These are phyloP conservation scores for barley (Hordeum vulgare) DNA, from an alignment of 176 grass and related monocot species.

Conservation along the genomic window MorexV3_pseudomolecules_assembly NC_058524.1:79501196-79501695, in stretches of 20 bases:
- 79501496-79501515: slow-evolving; percentile 29
- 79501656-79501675: slow-evolving; percentile 81
- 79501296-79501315: slow-evolving; percentile 87
- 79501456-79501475: background rate
- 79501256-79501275: slow-evolving; percentile 44
- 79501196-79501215: background rate
- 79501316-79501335: background rate
- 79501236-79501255: slow-evolving; percentile 40
- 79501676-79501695: slow-evolving; percentile 98
- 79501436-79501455: background rate
- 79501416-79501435: background rate
- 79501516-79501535: slow-evolving; percentile 84
- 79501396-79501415: background rate
- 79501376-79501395: background rate
- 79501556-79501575: slow-evolving; percentile 77
- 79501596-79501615: slow-evolving; percentile 73
- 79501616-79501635: slow-evolving; percentile 95
- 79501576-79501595: slow-evolving; percentile 81
- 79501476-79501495: background rate
- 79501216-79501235: slow-evolving; percentile 58
- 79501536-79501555: slow-evolving; percentile 63
- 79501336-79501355: background rate
- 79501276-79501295: slow-evolving; percentile 84
- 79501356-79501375: background rate
- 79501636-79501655: slow-evolving; percentile 85